A percentile compares a stretch with the other conserved stretches of the same genome.
phyloP scores from a whole-genome alignment of 2,329 filamentous ascomycete species.

The Clathrospora elynae region DNA sequence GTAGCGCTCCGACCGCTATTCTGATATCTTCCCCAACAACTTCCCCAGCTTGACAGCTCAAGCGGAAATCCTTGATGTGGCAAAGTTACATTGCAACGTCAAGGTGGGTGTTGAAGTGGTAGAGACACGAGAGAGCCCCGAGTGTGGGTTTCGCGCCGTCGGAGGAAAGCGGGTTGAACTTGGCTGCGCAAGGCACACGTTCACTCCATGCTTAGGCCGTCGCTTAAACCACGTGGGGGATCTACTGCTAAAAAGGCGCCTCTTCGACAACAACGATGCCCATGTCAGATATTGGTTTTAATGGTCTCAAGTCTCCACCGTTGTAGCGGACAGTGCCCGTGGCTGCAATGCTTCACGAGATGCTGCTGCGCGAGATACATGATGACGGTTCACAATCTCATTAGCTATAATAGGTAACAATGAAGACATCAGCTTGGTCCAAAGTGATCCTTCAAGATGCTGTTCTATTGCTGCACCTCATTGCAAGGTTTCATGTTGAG shows the following conservation, averaged over 20 bases:
- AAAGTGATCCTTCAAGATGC: too few relatives aligned
- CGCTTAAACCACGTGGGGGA: conserved; percentile 25
- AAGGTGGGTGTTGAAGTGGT: not conserved
- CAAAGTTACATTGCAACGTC: conserved; percentile 15
- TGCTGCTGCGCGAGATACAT: too few relatives aligned
- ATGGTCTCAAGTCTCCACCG: not conserved
- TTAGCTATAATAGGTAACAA: too few relatives aligned
- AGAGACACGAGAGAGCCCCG: not conserved
- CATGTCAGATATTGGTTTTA: conserved; percentile 1
- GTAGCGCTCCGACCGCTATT: conserved; percentile 20
- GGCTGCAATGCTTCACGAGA: not conserved
- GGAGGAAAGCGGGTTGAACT: too few relatives aligned
- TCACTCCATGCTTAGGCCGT: conserved; percentile 1
- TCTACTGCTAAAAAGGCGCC: conserved; percentile 9
- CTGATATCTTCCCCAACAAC: conserved; percentile 29
- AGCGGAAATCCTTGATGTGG: conserved; percentile 22
- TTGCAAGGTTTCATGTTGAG: not conserved
- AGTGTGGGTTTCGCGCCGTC: too few relatives aligned
- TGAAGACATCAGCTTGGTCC: too few relatives aligned
- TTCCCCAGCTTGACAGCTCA: conserved; percentile 18
- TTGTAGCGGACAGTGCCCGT: not conserved
- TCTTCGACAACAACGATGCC: conserved; percentile 6
- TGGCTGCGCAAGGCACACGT: conserved; percentile 8
- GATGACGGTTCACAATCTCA: too few relatives aligned
- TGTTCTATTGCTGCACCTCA: not conserved